Percentiles rank a stretch among this genome's conserved stretches.
Conservation (phyloP, 306 rosid genomes). For the Rosa lucieae region DNA sequence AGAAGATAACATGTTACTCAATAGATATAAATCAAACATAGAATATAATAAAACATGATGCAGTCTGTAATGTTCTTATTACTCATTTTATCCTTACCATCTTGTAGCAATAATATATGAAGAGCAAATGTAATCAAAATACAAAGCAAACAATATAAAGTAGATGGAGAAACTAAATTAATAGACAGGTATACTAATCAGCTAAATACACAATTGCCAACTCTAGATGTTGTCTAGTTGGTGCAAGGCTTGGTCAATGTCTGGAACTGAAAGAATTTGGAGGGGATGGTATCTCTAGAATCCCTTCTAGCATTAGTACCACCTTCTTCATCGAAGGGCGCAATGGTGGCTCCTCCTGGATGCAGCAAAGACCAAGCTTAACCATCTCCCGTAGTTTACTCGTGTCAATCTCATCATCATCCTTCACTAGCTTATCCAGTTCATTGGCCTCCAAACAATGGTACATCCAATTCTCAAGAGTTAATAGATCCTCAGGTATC, state of each 20-base stretch:
- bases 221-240: neutral
- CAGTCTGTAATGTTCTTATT: too few species aligned
- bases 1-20: too few species aligned
- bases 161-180: neutral
- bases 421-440: conserved; percentile 12
- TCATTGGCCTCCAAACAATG: conserved; percentile 24
- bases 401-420: conserved; percentile 20
- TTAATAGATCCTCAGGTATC: conserved; percentile 15
- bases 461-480: conserved; percentile 29
- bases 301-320: conserved; percentile 40
- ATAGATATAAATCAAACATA: too few species aligned
- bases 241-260: neutral
- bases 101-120: too few species aligned
- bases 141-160: too few species aligned
- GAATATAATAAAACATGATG: too few species aligned
- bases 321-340: conserved; percentile 40
- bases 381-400: conserved; percentile 16
- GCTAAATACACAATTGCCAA: neutral
- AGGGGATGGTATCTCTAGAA: conserved; percentile 27
- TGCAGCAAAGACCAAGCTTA: conserved; percentile 39
- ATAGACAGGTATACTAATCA: neutral
- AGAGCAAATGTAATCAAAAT: too few species aligned
- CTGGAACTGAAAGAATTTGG: conserved; percentile 17
- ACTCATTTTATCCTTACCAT: too few species aligned
- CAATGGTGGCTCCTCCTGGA: conserved; percentile 24